Conservation (phyloP, 108 stramenopile species). For the Cyclotella sp. region DNA sequence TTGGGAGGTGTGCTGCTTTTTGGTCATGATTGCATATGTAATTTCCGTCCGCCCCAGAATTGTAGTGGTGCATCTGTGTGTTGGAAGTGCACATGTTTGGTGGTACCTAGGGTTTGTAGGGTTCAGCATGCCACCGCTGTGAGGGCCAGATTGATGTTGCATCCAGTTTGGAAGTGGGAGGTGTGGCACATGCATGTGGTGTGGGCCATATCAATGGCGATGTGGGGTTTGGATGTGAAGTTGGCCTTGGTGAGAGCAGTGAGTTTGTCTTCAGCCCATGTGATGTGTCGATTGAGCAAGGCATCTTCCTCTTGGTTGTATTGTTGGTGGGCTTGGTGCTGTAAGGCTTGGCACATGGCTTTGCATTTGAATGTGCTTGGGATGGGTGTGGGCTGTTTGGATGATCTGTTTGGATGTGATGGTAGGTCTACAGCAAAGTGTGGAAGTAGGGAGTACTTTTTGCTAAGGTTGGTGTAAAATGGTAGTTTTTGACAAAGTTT, state of each 20-base stretch:
- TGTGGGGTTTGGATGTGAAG: neutral
- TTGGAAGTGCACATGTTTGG: neutral
- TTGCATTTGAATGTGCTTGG: neutral
- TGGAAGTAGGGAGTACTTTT: neutral
- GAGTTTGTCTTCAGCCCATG: neutral
- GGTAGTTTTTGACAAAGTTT: neutral
- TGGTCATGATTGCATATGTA: too few relatives aligned
- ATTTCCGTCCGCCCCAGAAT: constrained; percentile 6
- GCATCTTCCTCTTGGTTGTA: neutral
- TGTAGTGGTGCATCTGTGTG: neutral
- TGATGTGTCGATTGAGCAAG: neutral
- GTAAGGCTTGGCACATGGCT: neutral
- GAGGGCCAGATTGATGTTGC: neutral
- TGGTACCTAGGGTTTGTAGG: neutral
- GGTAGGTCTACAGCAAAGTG: neutral
- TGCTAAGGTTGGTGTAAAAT: neutral
- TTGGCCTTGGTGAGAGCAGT: constrained; percentile 7
- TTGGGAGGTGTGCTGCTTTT: neutral
- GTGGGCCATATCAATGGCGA: neutral
- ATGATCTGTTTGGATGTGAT: too few relatives aligned
- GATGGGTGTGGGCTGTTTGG: neutral
- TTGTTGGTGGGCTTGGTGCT: neutral
- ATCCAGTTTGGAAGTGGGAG: neutral
- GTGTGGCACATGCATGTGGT: too few relatives aligned
- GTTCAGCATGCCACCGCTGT: neutral